These are phyloP conservation scores for Dictyostelium brefeldianum DNA, from an alignment of 78 protist species.

Conservation along the genomic window DNA sequence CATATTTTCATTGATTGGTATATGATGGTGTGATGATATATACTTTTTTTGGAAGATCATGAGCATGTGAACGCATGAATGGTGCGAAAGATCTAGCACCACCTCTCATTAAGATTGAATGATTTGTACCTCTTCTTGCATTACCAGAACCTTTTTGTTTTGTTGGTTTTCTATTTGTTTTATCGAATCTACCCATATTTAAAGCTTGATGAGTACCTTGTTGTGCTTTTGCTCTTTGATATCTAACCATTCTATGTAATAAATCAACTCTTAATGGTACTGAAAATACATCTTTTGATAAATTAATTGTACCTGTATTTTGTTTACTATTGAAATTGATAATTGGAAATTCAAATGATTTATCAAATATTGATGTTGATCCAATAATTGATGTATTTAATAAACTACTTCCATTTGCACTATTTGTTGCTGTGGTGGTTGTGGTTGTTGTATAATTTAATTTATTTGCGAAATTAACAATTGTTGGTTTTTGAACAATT, in stretches of 20 bases:
- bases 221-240: constrained; percentile 75
- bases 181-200: constrained; percentile 55
- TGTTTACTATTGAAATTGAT: constrained; percentile 10
- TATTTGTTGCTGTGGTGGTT: not conserved
- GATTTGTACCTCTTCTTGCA: constrained; percentile 77
- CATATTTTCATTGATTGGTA: not conserved
- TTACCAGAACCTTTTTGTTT: constrained; percentile 70
- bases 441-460: constrained; percentile 12
- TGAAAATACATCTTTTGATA: constrained; percentile 43
- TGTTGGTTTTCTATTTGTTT: constrained; percentile 57
- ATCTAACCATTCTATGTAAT: constrained; percentile 61
- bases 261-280: constrained; percentile 68
- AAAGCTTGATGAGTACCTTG: constrained; percentile 74
- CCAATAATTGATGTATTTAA: constrained; percentile 10
- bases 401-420: not conserved
- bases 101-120: constrained; percentile 58
- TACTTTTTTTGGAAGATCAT: constrained; percentile 50
- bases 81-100: constrained; percentile 69
- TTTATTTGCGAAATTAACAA: not conserved
- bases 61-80: constrained; percentile 49
- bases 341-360: constrained; percentile 36
- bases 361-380: not conserved
- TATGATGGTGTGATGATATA: too few species aligned
- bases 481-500: not conserved
- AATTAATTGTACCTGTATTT: not conserved